Evolutionary conservation across 768 basidiomycete species (phyloP).

Genomic region (Xerocomellus dryophilus): DNA sequence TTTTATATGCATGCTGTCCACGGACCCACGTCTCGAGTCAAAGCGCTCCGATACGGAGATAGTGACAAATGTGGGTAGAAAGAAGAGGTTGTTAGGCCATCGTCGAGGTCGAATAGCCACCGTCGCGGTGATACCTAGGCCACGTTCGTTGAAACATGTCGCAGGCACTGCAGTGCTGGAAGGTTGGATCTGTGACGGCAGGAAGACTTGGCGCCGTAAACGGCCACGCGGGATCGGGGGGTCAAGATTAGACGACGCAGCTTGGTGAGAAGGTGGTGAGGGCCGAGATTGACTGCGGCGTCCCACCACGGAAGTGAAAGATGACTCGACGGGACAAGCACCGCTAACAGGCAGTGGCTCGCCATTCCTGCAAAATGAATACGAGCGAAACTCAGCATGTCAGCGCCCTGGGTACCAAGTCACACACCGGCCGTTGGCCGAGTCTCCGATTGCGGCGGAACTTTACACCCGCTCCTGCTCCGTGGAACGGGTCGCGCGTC

Average conservation of each 20-base stretch:
- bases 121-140: slow-evolving; percentile 33
- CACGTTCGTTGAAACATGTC: slow-evolving; percentile 33
- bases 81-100: slow-evolving; percentile 29
- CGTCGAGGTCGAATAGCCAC: slow-evolving; percentile 31
- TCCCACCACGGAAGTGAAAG: slow-evolving; percentile 20
- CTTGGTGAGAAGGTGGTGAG: slow-evolving; percentile 15
- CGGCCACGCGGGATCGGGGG: slow-evolving; percentile 20
- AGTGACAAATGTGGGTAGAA: slow-evolving; percentile 27
- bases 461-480: not conserved
- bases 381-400: slow-evolving; percentile 3
- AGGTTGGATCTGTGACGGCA: slow-evolving; percentile 31
- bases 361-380: slow-evolving; percentile 27
- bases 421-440: slow-evolving; percentile 10
- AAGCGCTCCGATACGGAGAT: slow-evolving; percentile 29
- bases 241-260: slow-evolving; percentile 21
- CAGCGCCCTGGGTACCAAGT: slow-evolving; percentile 21
- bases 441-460: slow-evolving; percentile 24
- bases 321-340: slow-evolving; percentile 11
- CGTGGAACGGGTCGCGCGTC: slow-evolving; percentile 5
- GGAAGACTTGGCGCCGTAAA: slow-evolving; percentile 24
- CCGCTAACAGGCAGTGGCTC: slow-evolving; percentile 19
- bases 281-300: slow-evolving; percentile 22
- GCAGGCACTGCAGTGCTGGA: slow-evolving; percentile 32
- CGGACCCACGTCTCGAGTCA: slow-evolving; percentile 15
- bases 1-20: slow-evolving; percentile 35